Evolutionary conservation across 2,329 filamentous ascomycete genomes (phyloP), one percentile per base, ranked within the genome.

Genomic region (Scedosporium minutisporum): DNA sequence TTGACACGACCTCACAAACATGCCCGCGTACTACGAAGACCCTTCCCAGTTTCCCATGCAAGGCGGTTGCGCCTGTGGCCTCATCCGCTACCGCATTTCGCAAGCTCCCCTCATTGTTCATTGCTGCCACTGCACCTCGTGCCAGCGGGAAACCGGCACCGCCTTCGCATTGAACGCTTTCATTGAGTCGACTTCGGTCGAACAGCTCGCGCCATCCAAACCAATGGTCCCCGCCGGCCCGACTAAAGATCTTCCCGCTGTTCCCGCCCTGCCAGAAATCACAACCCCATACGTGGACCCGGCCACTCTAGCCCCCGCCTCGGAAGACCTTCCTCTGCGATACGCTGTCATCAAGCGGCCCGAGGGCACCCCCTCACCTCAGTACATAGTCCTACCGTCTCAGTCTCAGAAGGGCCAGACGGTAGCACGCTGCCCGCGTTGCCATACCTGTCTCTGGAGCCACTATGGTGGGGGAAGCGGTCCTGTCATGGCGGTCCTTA

Each of bases 1-100:
- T 14, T 14, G 33, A 38, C 33, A 38, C 29, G 10, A 14, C 33
- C 33, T 38, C 33, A 10, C 33, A 38, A 38, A 38, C 9, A 60
- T 60, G 58, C 18, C 58, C 23, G 10, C 48, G 48, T 58, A 63
- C 57, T 23, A 41, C 62, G 58, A 58, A 18, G 46, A 61, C 51
- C 59, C 46, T 23, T 53, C 60, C 38, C 51, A 59, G 46, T 65
- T 66, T 67, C 61, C 60, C 18, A 41, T 62, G 48, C 14, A 14
- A 14, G 60, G 60, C 16, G 60, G 60, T 29, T 62, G 48, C 53
- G 48, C 53, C 51, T 62, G 60, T 33, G 60, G 48, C 18, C 33
- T 57, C 60, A 21, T 62, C 60, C 60, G 48, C 60, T 88, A 90
- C 71, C 74, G 86, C 12, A 78, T 85, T 38, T 83, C 84, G 67